phyloP scores from a whole-genome alignment of 352 stramenopile species.

The Phytophthora lateralis region DNA sequence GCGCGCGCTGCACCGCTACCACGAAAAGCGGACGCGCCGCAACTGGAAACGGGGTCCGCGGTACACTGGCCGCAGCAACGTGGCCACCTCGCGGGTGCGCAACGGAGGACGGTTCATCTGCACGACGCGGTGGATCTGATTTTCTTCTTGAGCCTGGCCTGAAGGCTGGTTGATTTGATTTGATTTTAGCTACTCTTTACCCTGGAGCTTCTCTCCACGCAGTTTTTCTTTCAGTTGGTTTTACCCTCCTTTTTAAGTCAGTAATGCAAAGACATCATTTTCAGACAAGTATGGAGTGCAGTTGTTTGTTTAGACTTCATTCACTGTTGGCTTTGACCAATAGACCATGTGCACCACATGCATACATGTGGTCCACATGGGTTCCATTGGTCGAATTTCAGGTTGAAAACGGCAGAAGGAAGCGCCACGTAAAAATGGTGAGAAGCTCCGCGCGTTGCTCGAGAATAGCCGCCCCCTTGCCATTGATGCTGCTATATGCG shows the following conservation, averaged over 20 bases:
- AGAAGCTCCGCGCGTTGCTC: constrained; percentile 8
- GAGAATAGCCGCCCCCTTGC: background rate
- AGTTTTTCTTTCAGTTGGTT: constrained; percentile 43
- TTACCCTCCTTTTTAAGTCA: constrained; percentile 31
- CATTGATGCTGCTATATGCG: background rate
- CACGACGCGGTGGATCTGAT: constrained; percentile 83
- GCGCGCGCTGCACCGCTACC: constrained; percentile 80
- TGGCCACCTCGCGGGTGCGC: constrained; percentile 79
- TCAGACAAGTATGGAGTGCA: constrained; percentile 18
- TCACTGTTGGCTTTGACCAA: too few relatives aligned
- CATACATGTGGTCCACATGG: background rate
- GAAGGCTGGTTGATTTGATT: constrained; percentile 36
- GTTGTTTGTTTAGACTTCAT: background rate
- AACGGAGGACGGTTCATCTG: constrained; percentile 85
- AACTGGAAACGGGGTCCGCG: constrained; percentile 87
- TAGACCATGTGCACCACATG: background rate
- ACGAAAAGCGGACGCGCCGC: constrained; percentile 79
- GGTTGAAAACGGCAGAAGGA: constrained; percentile 19
- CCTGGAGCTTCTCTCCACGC: constrained; percentile 40
- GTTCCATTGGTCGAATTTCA: constrained; percentile 1
- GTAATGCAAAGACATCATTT: constrained; percentile 43
- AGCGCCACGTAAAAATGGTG: constrained; percentile 34
- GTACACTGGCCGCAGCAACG: constrained; percentile 79
- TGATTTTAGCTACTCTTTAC: constrained; percentile 37
- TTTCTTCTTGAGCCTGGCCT: constrained; percentile 32